These are phyloP conservation scores for Dalechampia spathulata DNA, from an alignment of 441 rosid genomes.

Conservation along the genomic window DNA sequence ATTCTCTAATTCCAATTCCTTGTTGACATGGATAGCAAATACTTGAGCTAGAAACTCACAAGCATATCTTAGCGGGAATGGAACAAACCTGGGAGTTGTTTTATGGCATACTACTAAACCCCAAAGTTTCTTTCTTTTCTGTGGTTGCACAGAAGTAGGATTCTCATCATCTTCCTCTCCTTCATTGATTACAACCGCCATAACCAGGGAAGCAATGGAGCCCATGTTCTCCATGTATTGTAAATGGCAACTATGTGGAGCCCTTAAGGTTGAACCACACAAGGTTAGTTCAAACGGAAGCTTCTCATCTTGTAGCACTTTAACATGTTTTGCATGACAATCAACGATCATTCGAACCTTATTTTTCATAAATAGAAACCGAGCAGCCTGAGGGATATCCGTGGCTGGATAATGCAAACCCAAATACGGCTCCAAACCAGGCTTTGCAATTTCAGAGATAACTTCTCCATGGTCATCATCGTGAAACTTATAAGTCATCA, in stretches of 20 bases:
- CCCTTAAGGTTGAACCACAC: conserved; percentile 68
- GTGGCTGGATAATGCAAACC: conserved; percentile 87
- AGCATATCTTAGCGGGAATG: conserved; percentile 78
- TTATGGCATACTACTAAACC: conserved; percentile 94
- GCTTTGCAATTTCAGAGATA: conserved; percentile 45
- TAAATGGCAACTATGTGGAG: conserved; percentile 81
- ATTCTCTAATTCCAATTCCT: conserved; percentile 62
- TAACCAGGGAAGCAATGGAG: conserved; percentile 72
- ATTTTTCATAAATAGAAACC: conserved; percentile 75
- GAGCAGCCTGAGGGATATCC: conserved; percentile 85
- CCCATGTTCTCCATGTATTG: conserved; percentile 89
- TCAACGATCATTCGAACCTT: conserved; percentile 87
- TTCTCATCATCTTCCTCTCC: conserved; percentile 47
- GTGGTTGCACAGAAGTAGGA: conserved; percentile 31
- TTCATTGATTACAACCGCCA: conserved; percentile 74
- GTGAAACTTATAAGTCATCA: conserved; percentile 82
- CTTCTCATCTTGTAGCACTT: conserved; percentile 60
- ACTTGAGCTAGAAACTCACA: conserved; percentile 81
- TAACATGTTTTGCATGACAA: conserved; percentile 53
- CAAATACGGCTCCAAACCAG: conserved; percentile 64
- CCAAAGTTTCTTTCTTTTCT: conserved; percentile 54
- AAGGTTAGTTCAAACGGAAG: conserved; percentile 66
- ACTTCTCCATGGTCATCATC: conserved; percentile 95
- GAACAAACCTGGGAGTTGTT: conserved; percentile 58
- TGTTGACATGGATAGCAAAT: conserved; percentile 64